These are phyloP conservation scores for Mycosarcoma mackinlayi DNA, from an alignment of 1,284 basidiomycete genomes.

Conservation along the genomic window DNA sequence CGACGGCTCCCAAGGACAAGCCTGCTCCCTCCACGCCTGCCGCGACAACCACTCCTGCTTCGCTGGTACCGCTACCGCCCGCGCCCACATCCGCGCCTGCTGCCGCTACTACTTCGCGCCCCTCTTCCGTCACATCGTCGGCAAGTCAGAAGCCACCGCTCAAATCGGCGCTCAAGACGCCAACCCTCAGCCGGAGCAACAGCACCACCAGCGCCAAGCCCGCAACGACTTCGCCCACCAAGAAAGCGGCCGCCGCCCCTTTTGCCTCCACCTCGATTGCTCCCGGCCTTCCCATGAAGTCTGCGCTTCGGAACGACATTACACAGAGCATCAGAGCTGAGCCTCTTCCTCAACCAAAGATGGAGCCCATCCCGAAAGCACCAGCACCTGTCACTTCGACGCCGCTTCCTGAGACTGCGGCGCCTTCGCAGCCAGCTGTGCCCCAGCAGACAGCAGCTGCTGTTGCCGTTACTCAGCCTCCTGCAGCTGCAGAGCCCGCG, in stretches of 20 bases:
- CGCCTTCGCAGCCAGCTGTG: constrained; percentile 9
- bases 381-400: constrained; percentile 44
- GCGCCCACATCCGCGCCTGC: constrained; percentile 6
- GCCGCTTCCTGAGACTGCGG: constrained; percentile 26
- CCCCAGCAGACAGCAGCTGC: not conserved
- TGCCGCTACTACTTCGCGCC: constrained; percentile 23
- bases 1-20: constrained; percentile 27
- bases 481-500: constrained; percentile 4
- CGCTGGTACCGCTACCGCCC: constrained; percentile 8
- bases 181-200: constrained; percentile 38
- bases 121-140: constrained; percentile 43
- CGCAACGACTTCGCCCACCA: constrained; percentile 22
- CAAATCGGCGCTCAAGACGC: constrained; percentile 60
- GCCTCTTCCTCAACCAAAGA: constrained; percentile 38
- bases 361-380: constrained; percentile 52
- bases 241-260: constrained; percentile 20
- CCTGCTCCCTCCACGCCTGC: constrained; percentile 6
- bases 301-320: constrained; percentile 41
- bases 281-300: constrained; percentile 21
- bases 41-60: not conserved
- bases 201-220: constrained; percentile 35
- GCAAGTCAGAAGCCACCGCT: constrained; percentile 53
- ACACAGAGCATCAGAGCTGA: constrained; percentile 40
- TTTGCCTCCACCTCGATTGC: constrained; percentile 4
- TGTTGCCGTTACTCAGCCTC: not conserved